phyloP scores from a whole-genome alignment of 2,329 filamentous ascomycete species.

The Trichoderma hamatum region DNA sequence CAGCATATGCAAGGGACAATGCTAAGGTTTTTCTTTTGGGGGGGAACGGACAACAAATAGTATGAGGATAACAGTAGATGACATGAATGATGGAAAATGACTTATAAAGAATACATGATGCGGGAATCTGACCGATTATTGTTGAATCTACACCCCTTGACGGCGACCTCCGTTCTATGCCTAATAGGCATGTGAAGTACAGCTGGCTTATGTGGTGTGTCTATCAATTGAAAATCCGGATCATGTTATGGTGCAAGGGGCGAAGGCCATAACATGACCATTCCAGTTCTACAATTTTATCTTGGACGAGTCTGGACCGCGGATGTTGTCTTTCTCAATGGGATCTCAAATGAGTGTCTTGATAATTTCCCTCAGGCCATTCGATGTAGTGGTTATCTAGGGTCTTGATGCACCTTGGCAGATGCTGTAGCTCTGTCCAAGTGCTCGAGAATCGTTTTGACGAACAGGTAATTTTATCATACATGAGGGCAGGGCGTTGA shows the following conservation, averaged over 20 bases:
- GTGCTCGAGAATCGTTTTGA: not conserved
- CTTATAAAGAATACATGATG: not conserved
- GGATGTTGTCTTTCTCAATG: not conserved
- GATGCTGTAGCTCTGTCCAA: not conserved
- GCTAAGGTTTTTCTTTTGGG: constrained; percentile 22
- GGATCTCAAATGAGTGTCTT: not conserved
- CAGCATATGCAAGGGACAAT: constrained; percentile 29
- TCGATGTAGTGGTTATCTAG: not conserved
- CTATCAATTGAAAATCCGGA: not conserved
- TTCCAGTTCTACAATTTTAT: not conserved
- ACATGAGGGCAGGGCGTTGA: no score
- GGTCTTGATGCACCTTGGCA: not conserved
- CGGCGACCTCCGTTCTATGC: not conserved
- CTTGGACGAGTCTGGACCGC: not conserved
- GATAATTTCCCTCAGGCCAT: not conserved
- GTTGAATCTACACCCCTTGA: not conserved
- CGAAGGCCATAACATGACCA: not conserved
- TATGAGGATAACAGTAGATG: constrained; percentile 19
- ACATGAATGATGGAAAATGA: constrained; percentile 23
- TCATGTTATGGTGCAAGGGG: not conserved
- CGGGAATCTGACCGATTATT: not conserved
- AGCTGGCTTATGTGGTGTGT: not conserved
- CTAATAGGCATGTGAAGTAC: not conserved
- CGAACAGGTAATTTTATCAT: no score
- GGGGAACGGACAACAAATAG: constrained; percentile 29